Conservation (phyloP, 1,284 basidiomycete species). For the Ustilago sp. region DNA sequence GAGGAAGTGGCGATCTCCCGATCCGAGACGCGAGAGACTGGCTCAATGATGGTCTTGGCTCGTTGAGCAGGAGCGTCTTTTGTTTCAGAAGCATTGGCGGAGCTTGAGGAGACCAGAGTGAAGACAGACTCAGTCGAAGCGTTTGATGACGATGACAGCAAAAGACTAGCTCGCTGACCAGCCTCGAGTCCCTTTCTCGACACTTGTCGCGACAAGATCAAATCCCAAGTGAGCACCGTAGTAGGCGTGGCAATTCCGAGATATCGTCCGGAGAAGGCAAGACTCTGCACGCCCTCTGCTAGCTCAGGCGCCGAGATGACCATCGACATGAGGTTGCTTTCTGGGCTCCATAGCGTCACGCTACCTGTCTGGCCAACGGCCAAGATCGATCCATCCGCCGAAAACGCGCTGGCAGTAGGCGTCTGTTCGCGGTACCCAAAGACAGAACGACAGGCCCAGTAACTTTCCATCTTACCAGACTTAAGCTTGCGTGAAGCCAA, state of each 20-base stretch:
- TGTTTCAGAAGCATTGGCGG: neutral
- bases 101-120: conserved; percentile 22
- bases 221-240: conserved; percentile 60
- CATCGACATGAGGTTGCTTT: conserved; percentile 77
- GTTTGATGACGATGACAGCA: conserved; percentile 15
- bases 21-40: conserved; percentile 40
- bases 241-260: conserved; percentile 40
- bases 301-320: conserved; percentile 72
- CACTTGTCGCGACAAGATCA: conserved; percentile 56
- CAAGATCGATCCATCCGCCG: conserved; percentile 86
- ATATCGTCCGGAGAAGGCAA: conserved; percentile 57
- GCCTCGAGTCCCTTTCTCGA: conserved; percentile 27
- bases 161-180: conserved; percentile 19
- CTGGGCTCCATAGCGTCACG: conserved; percentile 82
- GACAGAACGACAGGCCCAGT: conserved; percentile 64
- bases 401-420: conserved; percentile 76
- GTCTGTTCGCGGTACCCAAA: conserved; percentile 60
- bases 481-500: conserved; percentile 53
- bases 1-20: conserved; percentile 32
- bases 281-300: conserved; percentile 21
- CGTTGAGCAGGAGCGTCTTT: conserved; percentile 9
- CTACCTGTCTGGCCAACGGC: conserved; percentile 79
- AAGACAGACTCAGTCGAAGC: conserved; percentile 21
- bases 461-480: conserved; percentile 55
- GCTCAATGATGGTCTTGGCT: conserved; percentile 34